Evolutionary conservation across 768 basidiomycete genomes (phyloP).

Genomic region (Trametes maxima): DNA sequence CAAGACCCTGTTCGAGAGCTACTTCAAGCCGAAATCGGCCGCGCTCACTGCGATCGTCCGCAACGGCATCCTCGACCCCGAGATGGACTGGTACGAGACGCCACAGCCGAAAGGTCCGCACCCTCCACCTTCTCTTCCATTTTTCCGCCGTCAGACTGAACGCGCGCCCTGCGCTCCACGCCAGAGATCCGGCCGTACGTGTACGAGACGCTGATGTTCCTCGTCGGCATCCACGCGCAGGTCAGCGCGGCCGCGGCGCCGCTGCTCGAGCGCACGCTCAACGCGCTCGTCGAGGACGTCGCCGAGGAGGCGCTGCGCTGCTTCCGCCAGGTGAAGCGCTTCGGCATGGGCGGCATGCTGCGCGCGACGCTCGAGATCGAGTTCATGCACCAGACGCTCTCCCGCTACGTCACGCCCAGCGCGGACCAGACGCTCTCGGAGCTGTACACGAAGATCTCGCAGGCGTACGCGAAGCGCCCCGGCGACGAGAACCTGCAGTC

Average conservation of each 20-base stretch:
- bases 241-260: conserved; percentile 78
- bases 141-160: neutral
- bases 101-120: conserved; percentile 84
- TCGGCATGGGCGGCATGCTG: conserved; percentile 99
- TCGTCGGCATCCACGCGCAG: conserved; percentile 92
- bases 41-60: conserved; percentile 67
- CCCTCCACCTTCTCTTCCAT: conserved; percentile 7
- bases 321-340: conserved; percentile 87
- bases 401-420: conserved; percentile 78
- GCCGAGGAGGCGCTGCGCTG: conserved; percentile 81
- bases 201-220: conserved; percentile 82
- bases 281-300: conserved; percentile 78
- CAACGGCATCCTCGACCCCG: conserved; percentile 73
- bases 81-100: conserved; percentile 94
- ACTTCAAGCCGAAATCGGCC: conserved; percentile 80
- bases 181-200: conserved; percentile 94
- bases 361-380: conserved; percentile 99
- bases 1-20: conserved; percentile 86
- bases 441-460: conserved; percentile 92
- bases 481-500: conserved; percentile 86
- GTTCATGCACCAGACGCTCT: conserved; percentile 96
- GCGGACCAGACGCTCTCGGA: conserved; percentile 88
- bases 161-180: neutral
- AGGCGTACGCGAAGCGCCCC: conserved; percentile 83
- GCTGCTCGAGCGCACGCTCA: conserved; percentile 81